These are phyloP conservation scores for Lactifluus hygrophoroides DNA, from an alignment of 768 basidiomycete genomes.

Conservation along the genomic window DNA sequence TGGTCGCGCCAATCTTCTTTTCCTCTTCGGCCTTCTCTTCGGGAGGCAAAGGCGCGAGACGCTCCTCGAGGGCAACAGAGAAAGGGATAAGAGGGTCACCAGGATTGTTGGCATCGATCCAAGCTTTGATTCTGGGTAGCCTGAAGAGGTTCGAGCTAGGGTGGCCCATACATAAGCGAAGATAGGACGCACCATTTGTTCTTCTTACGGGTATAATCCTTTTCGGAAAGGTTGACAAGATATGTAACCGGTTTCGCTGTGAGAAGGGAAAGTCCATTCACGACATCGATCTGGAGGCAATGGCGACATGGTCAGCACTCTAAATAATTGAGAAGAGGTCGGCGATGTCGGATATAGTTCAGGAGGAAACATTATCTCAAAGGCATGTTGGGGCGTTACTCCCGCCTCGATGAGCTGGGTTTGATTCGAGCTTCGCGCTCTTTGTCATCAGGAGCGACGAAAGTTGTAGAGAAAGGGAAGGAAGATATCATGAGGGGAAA, in stretches of 20 bases:
- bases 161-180: background rate
- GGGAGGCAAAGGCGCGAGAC: conserved; percentile 51
- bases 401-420: conserved; percentile 96
- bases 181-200: conserved; percentile 75
- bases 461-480: conserved; percentile 6
- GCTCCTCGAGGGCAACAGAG: conserved; percentile 92
- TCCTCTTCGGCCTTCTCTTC: conserved; percentile 69
- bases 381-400: conserved; percentile 76
- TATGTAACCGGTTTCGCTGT: conserved; percentile 98
- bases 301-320: background rate
- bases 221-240: conserved; percentile 93
- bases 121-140: conserved; percentile 94
- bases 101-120: conserved; percentile 96
- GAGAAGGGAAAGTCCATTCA: conserved; percentile 81
- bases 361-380: conserved; percentile 46
- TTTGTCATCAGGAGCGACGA: conserved; percentile 54
- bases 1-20: conserved; percentile 61
- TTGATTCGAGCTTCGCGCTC: conserved; percentile 67
- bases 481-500: background rate
- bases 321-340: background rate
- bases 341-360: background rate
- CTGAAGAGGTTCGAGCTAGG: conserved; percentile 28
- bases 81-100: conserved; percentile 96
- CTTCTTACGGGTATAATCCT: conserved; percentile 94
- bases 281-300: conserved; percentile 64